Base-by-base conservation (phyloP, 2,329 filamentous ascomycete genomes). In the Pestalotiopsis sp. region DNA sequence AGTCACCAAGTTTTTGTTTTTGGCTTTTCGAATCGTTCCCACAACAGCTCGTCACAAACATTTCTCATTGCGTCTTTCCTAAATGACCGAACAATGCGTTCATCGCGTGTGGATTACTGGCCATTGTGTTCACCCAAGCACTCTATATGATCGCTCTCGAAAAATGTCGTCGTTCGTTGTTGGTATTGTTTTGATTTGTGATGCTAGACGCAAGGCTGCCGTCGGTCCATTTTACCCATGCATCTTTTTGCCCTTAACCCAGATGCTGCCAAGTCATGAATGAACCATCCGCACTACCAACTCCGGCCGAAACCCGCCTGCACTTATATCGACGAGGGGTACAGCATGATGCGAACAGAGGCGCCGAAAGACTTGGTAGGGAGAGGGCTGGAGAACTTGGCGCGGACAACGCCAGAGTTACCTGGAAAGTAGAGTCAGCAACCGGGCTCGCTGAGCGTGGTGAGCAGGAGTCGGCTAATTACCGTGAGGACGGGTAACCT, bases 321-420 rank as follows among this genome's bases (percentile, higher is more conserved):
- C 65, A 79, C 85, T 92, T 95, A 97, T 92, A 98, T 96, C 88
- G 93, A 94, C 82, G 94, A 97, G 85, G 94, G 94, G 90, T 97
- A 97, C 86, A 97, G 90, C 94, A 97, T 97, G 86, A 97, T 90
- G 86, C 95, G 92, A 87, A 97, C 93, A 80, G 93, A 95, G 83
- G 94, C 94, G 86, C 95, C 94, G 89, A 98, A 98, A 82, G 93
- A 94, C 89, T 95, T 95, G 80, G 96, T 91, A 82, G 96, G 96
- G 78, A 99, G 94, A 85, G 97, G 97, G 87, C 90, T 90, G 84
- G 92, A 88, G 92, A 99, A 99, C 87, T 97, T 95, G 85, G 95
- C 95, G 84, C 96, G 93, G 83, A 99, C 96, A 81, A 98, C 93
- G 81, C 96, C 96, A 78, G 93, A 97, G 92, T 98, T 98, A 84